Evolutionary conservation across 805 yeast species (phyloP), one percentile per base, ranked within the genome.

Genomic region (Candida pseudofarinosa): DNA sequence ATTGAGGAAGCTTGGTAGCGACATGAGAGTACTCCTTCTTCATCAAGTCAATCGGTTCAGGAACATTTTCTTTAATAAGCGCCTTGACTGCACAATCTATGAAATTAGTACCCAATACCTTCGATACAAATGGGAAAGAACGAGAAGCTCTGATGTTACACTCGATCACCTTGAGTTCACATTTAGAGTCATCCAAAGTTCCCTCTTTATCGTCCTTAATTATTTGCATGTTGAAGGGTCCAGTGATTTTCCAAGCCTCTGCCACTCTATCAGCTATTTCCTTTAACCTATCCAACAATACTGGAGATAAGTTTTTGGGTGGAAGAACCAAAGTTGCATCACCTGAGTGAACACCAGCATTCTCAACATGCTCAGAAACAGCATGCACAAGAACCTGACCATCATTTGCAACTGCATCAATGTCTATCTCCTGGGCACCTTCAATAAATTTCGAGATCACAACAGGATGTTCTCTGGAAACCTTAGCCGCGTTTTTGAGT

Each of bases 291-390:
- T 56, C 68, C 77, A 90, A 73, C 40, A 82, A 75, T 14, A 68
- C 73, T 37, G 82, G 81, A 36, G 82, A 80, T 48, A 93, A 73
- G 46, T 74, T 71, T 65, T 84, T 95, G 19, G 99, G 98, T 46
- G 99, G 99, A 46, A 93, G 76, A 39, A 91, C 82, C 59, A 91
- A 79, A 23, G 98, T 89, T 42, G 99, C 99, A 69, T 91, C 99
- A 67, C 99, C 99, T 40, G 97, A 90, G 72, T 91, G 99, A 45
- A 93, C 85, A 76, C 99, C 99, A 7, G 99, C 99, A 59, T 90
- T 89, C 71, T 91, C 99, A 59, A 90, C 95, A 65, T 91, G 99
- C 69, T 93, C 99, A 51, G 96, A 87, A 46, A 91, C 86, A 46
- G 96, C 98, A 66, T 91, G 99, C 45, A 91, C 95, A 40, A 91